Conservation (phyloP, 2,329 filamentous ascomycete genomes). For the Dryadomyces quercivorus region DNA sequence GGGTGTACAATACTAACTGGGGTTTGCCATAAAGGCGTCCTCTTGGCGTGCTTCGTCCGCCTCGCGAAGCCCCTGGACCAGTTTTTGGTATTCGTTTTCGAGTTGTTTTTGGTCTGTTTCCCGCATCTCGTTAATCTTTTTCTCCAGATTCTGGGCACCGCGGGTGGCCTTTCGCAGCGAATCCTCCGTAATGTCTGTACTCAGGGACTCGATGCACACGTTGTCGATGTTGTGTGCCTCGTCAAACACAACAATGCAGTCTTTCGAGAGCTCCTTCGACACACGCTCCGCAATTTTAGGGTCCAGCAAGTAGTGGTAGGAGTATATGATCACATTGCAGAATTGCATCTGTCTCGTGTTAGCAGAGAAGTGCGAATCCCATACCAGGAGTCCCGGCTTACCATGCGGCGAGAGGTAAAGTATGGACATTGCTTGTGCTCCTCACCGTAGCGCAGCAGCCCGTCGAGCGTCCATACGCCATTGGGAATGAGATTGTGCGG, state of each 20-base stretch:
- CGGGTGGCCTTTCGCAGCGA: conserved; percentile 82
- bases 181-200: conserved; percentile 93
- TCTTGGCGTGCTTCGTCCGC: conserved; percentile 84
- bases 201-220: conserved; percentile 94
- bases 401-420: conserved; percentile 91
- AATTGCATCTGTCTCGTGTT: conserved; percentile 70
- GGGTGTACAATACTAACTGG: conserved; percentile 27
- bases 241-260: conserved; percentile 97
- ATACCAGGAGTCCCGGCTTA: conserved; percentile 23
- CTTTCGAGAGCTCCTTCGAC: conserved; percentile 90
- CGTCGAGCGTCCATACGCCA: conserved; percentile 92
- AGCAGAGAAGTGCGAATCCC: neutral
- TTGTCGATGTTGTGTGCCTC: conserved; percentile 99
- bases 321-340: conserved; percentile 99
- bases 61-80: conserved; percentile 82
- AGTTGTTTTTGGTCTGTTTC: conserved; percentile 90
- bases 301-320: conserved; percentile 94
- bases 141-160: conserved; percentile 82
- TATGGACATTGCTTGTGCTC: conserved; percentile 96
- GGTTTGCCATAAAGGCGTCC: conserved; percentile 95
- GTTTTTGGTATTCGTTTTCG: conserved; percentile 87
- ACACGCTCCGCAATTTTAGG: conserved; percentile 86
- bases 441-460: conserved; percentile 78
- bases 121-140: conserved; percentile 87
- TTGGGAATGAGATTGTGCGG: conserved; percentile 90